phyloP scores from a whole-genome alignment of 768 basidiomycete species.

The Tricholoma sp. region DNA sequence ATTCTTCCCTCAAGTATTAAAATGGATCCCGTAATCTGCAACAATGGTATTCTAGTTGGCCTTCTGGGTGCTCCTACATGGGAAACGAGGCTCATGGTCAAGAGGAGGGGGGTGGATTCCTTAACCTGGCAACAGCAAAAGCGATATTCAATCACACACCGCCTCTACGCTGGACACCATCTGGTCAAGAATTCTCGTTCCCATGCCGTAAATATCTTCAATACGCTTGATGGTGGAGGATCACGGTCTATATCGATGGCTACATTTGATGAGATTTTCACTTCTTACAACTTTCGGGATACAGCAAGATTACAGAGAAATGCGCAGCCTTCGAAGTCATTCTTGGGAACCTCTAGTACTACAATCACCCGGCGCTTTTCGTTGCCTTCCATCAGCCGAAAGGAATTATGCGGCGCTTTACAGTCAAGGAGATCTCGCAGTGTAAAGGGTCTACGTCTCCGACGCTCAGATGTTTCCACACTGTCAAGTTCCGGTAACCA shows the following conservation, averaged over 20 bases:
- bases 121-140: slow-evolving; percentile 13
- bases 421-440: slow-evolving; percentile 19
- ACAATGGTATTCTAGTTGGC: slow-evolving; percentile 36
- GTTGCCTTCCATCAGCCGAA: slow-evolving; percentile 21
- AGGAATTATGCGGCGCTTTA: slow-evolving; percentile 8
- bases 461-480: slow-evolving; percentile 12
- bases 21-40: slow-evolving; percentile 11
- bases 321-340: slow-evolving; percentile 13
- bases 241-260: slow-evolving; percentile 6
- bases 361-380: slow-evolving; percentile 22
- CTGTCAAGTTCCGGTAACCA: slow-evolving; percentile 10
- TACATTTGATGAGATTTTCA: slow-evolving; percentile 7
- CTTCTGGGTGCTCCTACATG: slow-evolving; percentile 41
- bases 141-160: slow-evolving; percentile 16
- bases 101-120: slow-evolving; percentile 10
- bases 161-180: slow-evolving; percentile 14
- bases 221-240: no score
- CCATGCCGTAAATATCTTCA: slow-evolving; percentile 4
- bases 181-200: slow-evolving; percentile 4
- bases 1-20: slow-evolving; percentile 8
- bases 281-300: slow-evolving; percentile 4
- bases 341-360: slow-evolving; percentile 7
- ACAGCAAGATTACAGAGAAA: slow-evolving; percentile 3
- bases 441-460: slow-evolving; percentile 17
- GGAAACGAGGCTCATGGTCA: slow-evolving; percentile 30